Percentiles rank a stretch among this genome's conserved stretches.
These are phyloP conservation scores for Akebia trifoliata DNA, from an alignment of 164 flowering plant species.

Conservation along the genomic window DNA sequence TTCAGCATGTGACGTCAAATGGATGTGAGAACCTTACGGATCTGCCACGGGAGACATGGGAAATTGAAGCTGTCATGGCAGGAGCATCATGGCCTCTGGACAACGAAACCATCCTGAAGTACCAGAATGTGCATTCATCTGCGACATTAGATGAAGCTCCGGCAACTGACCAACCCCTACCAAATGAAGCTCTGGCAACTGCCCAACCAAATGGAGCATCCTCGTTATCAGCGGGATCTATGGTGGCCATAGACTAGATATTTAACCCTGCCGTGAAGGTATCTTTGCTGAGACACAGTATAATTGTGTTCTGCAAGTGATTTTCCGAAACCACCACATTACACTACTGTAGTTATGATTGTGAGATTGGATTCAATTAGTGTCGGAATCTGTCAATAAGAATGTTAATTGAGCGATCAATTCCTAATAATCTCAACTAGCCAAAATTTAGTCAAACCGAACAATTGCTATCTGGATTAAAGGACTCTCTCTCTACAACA, in stretches of 20 bases:
- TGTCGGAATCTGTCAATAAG: too few relatives aligned
- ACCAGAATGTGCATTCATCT: background rate
- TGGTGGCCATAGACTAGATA: background rate
- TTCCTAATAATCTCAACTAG: too few relatives aligned
- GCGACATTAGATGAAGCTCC: background rate
- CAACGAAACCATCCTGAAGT: constrained; percentile 13
- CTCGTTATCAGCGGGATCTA: background rate
- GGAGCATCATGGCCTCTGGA: constrained; percentile 76
- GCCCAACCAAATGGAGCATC: background rate
- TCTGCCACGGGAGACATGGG: constrained; percentile 58
- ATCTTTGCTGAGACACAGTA: background rate
- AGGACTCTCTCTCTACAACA: too few relatives aligned
- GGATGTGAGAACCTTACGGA: constrained; percentile 81
- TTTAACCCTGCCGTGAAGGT: background rate
- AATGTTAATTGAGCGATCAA: too few relatives aligned
- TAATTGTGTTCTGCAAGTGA: too few relatives aligned
- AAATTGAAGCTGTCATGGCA: constrained; percentile 92
- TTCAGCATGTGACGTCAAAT: constrained; percentile 58
- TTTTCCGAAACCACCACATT: too few relatives aligned
- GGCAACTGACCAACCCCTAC: background rate
- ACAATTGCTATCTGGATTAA: too few relatives aligned
- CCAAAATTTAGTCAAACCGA: too few relatives aligned
- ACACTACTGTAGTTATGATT: too few relatives aligned
- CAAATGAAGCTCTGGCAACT: background rate
- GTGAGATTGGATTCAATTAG: too few relatives aligned